Evolutionary conservation across 805 yeast genomes (phyloP), one percentile per base, ranked within the genome.

Genomic region (Pichia manshurica): DNA sequence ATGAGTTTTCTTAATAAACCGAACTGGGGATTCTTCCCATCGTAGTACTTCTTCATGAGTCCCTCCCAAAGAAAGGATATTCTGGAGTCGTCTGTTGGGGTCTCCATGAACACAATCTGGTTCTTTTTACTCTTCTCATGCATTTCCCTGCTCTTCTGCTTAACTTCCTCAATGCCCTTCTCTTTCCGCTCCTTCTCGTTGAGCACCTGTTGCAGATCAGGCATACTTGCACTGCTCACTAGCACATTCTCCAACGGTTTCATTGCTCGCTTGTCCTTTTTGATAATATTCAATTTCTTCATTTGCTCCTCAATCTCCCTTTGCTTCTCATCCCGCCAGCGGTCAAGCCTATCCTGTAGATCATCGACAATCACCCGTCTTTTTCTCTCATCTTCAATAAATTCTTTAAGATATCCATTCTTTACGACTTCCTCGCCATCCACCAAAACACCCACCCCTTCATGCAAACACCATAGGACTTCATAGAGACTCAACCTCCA

Each of bases 401-500:
- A 10, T 5, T 50, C 47, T 10, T 39, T 25, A 15, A 53, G 19
- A 17, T 47, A 42, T n/a, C 41, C 49, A 3, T 38, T 16, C 15
- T 38, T 25, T 5, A 35, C 44, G 17, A 34, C 8, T 8, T 41
- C 35, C 6, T 39, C 42, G 15, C 29, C 28, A 22, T 58, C 53
- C 2, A 54, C 48, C 4, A 61, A 29, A n/a, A 40, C 42, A 2
- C 52, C 49, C 39, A 54, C 53, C 1, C 44, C 48, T 5, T 45
- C 37, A 4, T 68, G 66, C 8, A 82, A 69, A 25, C 89, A 67
- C 79, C 86, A 86, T 10, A 79, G 52, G 0, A 82, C 79, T 57
- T 91, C 98, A 63, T 87, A 95, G 0, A 78, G 64, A 65, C 79
- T 73, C 39, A 91, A 67, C 57, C 80, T 78, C 44, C 93, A 64